Evolutionary conservation across 164 flowering plant genomes (phyloP), one percentile per base, ranked within the genome.

Genomic region (Platanus orientalis): DNA sequence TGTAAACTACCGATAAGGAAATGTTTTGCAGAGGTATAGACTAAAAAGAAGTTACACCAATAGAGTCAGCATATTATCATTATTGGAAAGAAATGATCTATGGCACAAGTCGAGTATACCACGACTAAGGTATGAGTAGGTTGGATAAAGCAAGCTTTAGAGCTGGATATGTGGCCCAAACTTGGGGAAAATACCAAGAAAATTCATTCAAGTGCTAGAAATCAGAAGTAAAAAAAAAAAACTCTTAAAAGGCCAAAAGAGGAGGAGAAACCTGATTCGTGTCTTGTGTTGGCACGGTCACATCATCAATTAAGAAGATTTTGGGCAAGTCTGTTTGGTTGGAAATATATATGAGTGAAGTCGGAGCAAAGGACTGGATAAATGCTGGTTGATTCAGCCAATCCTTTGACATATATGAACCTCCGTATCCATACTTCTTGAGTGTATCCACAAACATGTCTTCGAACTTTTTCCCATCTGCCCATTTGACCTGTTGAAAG

Each of bases 281-380:
- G 71, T 92, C 99, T 66, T 88, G 85, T 44, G 97, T 92, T 64
- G 80, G 88, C 0, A 81, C 52, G 6, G 75, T 79, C 19, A 82
- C 68, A 58, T 90, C 94, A 75, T 88, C 97, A 53, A 95, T 95
- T 64, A 95, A 70, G 54, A 95, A 81, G 63, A 95, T 75, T 69
- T 92, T 92, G 17, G 97, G 97, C 24, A 75, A 75, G 72, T 95
- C 87, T 24, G 97, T 95, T 67, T 71, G 65, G 61, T 89, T 90
- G 20, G 97, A 83, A 58, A 77, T 54, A 62, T 95, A 81, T 32
- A 85, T 67, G 45, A 95, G 90, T 21, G 97, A 89, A 48, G 94
- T 79, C 60, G 97, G 97, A 51, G 99, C 99, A 72, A 95, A 95
- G 21, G 97, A 95, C 80, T 95, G 97, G 78, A 95, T 84, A 68